Percentiles rank a stretch among this genome's conserved stretches.
Conservation (phyloP, 2,329 filamentous ascomycete genomes). For the Periglandula ipomoeae region DNA sequence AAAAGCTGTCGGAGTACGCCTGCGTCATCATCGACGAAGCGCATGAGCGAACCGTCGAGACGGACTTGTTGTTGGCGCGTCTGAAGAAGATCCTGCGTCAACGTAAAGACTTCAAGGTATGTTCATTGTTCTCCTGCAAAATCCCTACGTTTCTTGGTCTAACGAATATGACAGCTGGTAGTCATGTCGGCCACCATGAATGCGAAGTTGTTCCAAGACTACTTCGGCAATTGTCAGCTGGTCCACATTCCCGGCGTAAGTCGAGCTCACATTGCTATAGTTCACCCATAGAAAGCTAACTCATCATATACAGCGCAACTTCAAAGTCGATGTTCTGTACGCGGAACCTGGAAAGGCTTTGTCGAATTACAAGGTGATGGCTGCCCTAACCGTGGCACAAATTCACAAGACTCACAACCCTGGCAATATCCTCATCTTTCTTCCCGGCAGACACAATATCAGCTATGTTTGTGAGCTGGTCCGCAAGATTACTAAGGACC, state of each 20-base stretch:
- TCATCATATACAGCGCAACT: no score
- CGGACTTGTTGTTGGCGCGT: neutral
- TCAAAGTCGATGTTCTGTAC: no score
- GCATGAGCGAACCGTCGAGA: neutral
- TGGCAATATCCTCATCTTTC: neutral
- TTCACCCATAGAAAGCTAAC: no score
- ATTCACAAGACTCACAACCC: neutral
- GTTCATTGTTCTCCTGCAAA: no score
- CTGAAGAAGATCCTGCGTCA: no score
- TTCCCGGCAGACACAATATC: neutral
- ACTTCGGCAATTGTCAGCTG: no score
- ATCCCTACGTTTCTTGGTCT: no score
- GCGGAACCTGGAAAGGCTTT: no score
- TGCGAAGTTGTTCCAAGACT: neutral
- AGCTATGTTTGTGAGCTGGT: neutral
- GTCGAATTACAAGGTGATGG: neutral
- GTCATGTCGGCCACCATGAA: neutral
- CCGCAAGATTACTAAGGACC: neutral
- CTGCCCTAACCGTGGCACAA: neutral
- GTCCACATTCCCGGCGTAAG: no score
- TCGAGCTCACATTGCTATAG: no score
- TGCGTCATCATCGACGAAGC: neutral
- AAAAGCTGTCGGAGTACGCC: neutral
- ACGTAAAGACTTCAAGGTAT: no score
- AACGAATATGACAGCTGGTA: no score